Percentiles rank a stretch among this genome's conserved stretches.
Conservation (phyloP, 2,329 filamentous ascomycete species). For the Colletotrichum agaves region DNA sequence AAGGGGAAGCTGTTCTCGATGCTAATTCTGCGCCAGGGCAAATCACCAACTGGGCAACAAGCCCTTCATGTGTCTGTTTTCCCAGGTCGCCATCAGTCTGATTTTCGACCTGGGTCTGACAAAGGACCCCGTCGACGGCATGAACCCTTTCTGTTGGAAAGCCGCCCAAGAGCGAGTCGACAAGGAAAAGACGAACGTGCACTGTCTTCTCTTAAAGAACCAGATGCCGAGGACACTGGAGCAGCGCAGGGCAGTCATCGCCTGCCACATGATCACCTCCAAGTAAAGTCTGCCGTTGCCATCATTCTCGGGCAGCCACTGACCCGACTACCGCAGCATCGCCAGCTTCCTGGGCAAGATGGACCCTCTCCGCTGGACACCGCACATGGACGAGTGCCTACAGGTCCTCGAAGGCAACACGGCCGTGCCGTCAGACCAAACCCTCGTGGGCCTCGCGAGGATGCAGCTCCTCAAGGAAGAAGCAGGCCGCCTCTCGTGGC, state of each 20-base stretch:
- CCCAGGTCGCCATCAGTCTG: slow-evolving; percentile 55
- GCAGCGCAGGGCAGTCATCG: slow-evolving; percentile 39
- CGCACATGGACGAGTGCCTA: slow-evolving; percentile 66
- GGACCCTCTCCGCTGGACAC: slow-evolving; percentile 62
- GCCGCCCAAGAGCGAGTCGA: slow-evolving; percentile 24
- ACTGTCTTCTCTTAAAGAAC: neutral
- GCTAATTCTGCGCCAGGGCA: slow-evolving; percentile 1
- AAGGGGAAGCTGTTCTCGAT: neutral
- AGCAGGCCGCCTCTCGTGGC: slow-evolving; percentile 41
- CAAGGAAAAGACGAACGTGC: slow-evolving; percentile 6
- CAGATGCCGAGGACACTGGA: slow-evolving; percentile 38
- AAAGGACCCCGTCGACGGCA: slow-evolving; percentile 20
- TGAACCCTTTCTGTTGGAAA: slow-evolving; percentile 36
- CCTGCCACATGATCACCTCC: slow-evolving; percentile 33
- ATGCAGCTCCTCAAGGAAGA: slow-evolving; percentile 47
- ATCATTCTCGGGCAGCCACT: neutral
- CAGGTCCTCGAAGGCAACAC: slow-evolving; percentile 51
- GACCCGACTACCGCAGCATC: neutral
- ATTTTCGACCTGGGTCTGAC: slow-evolving; percentile 58
- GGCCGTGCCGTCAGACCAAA: slow-evolving; percentile 57
- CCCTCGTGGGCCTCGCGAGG: slow-evolving; percentile 55
- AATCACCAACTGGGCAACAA: slow-evolving; percentile 45
- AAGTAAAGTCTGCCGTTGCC: neutral
- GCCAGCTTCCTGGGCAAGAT: slow-evolving; percentile 47
- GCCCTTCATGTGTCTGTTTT: slow-evolving; percentile 57